Conservation (phyloP, 2,329 filamentous ascomycete genomes). For the Xylaria sp. region DNA sequence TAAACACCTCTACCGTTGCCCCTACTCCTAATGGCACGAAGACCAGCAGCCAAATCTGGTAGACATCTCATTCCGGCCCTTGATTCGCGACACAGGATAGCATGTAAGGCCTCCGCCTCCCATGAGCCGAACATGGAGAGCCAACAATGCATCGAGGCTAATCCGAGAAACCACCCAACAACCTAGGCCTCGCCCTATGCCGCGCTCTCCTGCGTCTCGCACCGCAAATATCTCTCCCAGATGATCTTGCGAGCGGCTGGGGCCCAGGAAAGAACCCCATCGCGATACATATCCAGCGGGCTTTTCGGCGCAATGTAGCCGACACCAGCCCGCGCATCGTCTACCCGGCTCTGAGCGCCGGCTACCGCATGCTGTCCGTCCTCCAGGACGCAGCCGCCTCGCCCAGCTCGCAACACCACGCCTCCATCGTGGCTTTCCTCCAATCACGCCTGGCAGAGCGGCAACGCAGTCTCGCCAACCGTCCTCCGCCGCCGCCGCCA, state of each 20-base stretch:
- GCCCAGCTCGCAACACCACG: constrained; percentile 52
- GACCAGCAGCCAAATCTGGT: constrained; percentile 22
- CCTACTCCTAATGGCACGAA: constrained; percentile 26
- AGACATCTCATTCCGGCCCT: constrained; percentile 59
- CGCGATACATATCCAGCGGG: constrained; percentile 67
- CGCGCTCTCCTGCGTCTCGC: constrained; percentile 73
- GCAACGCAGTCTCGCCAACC: constrained; percentile 34
- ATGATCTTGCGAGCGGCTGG: constrained; percentile 54
- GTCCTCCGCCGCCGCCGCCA: background rate
- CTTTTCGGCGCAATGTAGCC: constrained; percentile 69
- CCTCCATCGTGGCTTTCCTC: constrained; percentile 56
- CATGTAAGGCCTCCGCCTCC: constrained; percentile 53
- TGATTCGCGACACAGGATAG: constrained; percentile 64
- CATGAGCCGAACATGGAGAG: background rate
- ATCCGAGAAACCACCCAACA: background rate
- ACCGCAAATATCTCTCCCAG: constrained; percentile 62
- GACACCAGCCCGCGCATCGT: constrained; percentile 70
- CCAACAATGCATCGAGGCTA: background rate
- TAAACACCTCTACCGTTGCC: background rate
- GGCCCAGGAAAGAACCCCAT: constrained; percentile 57
- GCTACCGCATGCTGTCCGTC: constrained; percentile 61
- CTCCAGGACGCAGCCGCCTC: constrained; percentile 38
- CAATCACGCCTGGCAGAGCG: constrained; percentile 52
- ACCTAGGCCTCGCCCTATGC: constrained; percentile 75
- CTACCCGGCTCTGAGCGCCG: constrained; percentile 70